Evolutionary conservation across 2,329 filamentous ascomycete species (phyloP), one percentile per base, ranked within the genome.

Genomic region (Botrytis fragariae): DNA sequence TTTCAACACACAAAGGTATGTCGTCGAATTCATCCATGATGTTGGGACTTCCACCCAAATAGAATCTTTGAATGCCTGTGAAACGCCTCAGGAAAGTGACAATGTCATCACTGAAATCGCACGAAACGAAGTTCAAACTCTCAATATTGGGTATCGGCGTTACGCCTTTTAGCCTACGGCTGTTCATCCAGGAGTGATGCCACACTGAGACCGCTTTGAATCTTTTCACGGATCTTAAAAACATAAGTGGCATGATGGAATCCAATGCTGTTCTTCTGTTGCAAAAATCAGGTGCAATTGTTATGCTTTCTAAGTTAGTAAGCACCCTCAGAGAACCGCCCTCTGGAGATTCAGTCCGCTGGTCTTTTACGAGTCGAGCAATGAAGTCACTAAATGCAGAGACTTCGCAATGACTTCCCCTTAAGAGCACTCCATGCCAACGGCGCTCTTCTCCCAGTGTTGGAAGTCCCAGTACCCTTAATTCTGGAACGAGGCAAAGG

Each of bases 391-490:
- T 35, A 7, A 60, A 60, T 60, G 32, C 5, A 35, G 18, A 59
- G 18, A 54, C 51, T 16, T 59, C 57, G 29, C 9, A 20, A 59
- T 59, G 29, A 59, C 3, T 5, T 59, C 29, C 29, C 7, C 1
- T 10, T 0, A 0, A 54, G 6, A 1, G 6, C 16, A 29, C 1
- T 54, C 25, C n/a, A 7, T 54, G n/a, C 12, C 4, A 0, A 18
- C 2, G 5, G 25, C 25, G 14, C 12, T 54, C 48, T 54, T 5
- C 3, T 59, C 32, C 57, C 1, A 59, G 9, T 3, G 18, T 1
- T 22, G 57, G 57, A 60, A 60, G 32, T 22, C 8, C 57, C 16
- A 60, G 57, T 22, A 60, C 32, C 32, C 32, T 60, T 5, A 60
- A 29, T 60, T 35, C 2, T 18, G 57, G 57, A 37, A 60, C 57